Evolutionary conservation across 139 green algal species (phyloP), one percentile per base, ranked within the genome.

Genomic region (Monoraphidium neglectum): DNA sequence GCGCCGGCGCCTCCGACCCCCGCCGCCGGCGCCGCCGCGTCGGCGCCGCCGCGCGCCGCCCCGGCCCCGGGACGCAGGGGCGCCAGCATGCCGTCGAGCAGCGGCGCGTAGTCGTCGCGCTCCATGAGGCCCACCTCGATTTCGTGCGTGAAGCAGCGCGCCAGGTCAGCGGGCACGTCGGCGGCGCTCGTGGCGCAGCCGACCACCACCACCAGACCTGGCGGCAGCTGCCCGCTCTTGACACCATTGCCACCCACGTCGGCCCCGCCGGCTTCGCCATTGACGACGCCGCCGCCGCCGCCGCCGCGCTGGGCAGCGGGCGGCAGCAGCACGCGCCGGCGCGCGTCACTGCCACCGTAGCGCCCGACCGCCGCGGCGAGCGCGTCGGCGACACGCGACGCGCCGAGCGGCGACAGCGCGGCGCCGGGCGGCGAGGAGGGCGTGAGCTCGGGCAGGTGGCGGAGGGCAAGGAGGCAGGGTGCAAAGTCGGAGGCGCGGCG

Each of bases 141-240:
- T 63, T 94, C 86, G 77, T 97, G 92, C 0, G 90, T 97, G 90
- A 98, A 98, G 83, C 77, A 90, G 49, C 90, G 83, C 6, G 92
- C 83, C 47, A 97, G 62, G 3, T 86, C 74, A 8, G 84, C 38
- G 0, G 88, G 81, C 28, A 97, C 30, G 56, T 92, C 87, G 23
- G 88, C 87, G 23, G 82, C 38, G 1, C 54, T 70, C 0, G 73
- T 28, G 0, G 76, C 76, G 21, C 74, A 84, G 10, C 87, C 94
- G 1, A 93, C 77, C n/a, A 95, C 21, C 24, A 95, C 43, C 3
- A 98, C 80, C 6, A 86, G 73, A 28, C 78, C 84, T 24, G 82
- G 74, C 32, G 76, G 53, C 70, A 60, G 69, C 59, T 62, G 62
- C 8, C 43, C 43, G 43, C 43, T 12, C 8, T 8, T 12, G 12